Evolutionary conservation across 345 rosid genomes (phyloP), one percentile per base, ranked within the genome.

Genomic region (Hirschfeldia incana): DNA sequence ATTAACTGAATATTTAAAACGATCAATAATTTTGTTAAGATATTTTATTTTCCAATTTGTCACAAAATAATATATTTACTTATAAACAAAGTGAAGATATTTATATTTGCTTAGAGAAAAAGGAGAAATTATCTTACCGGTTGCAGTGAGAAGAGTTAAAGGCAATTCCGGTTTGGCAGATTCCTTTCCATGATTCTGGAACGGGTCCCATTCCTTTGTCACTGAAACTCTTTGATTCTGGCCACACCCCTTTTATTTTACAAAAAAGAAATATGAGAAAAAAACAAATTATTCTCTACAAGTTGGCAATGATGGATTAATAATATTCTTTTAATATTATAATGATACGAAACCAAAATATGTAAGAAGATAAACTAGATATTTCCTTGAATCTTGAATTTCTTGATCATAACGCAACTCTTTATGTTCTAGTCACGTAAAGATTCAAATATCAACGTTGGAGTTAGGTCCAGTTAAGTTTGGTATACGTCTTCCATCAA

Each of bases 151-250:
- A 94, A 16, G 92, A 81, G 80, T 90, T 81, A 53, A 89, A 92
- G 62, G 74, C 88, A 74, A 61, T 46, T 8, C 98, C 94, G 51
- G 81, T 73, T 86, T 89, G 96, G 86, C 98, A 92, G 81, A 83
- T 84, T 84, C 98, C 98, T 69, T 81, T 94, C 96, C 98, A 94
- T 83, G 92, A 87, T 84, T 87, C 77, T 62, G 98, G 97, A 76
- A 89, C 76, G 17, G 96, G 87, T 55, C 89, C 91, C 94, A 94
- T 86, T 34, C 92, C 94, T 72, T 85, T 80, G 59, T 94, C 98
- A 36, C 80, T 82, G 73, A 94, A 94, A 59, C 98, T 92, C 67
- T 65, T 60, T 62, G 96, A 92, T 77, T 94, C 98, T 81, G 97
- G 98, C 98, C 98, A 94, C 83, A 89, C 87, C 58, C 98, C 98